Base-by-base conservation (phyloP, 192 early-diverging fungal genomes). In the Podochytrium sp. region DNA sequence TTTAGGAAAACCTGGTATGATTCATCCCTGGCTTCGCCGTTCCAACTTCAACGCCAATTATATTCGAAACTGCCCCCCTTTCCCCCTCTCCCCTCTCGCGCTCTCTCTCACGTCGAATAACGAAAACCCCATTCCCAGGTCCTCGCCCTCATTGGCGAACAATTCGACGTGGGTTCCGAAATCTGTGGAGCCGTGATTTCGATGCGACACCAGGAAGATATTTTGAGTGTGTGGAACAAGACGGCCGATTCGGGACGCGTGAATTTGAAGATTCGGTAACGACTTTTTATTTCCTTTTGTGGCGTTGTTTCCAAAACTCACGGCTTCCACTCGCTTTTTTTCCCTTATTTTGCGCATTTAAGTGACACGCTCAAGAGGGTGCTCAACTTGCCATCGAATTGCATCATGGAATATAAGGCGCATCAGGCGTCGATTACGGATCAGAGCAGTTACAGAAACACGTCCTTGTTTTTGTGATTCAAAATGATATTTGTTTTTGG, bases 371-470 rank as follows among this genome's bases (percentile, higher is more conserved):
- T 98, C 81, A 98, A 96, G 78, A 79, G 85, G 40, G 87, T 93
- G 14, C 80, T 98, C 74, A 90, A 88, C 49, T 79, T 98, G n/a
- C 96, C 96, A 1, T 62, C 87, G 23, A 93, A 95, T 39, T 92
- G 92, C 53, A 83, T 92, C 34, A 92, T 98, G 87, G 95, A 98
- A 68, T 98, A 98, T 81, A 98, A 98, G 86, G 92, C 93, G 5
- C 95, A 98, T 78, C 64, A 65, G 91, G 92, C 65, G 90, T 92
- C 79, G 87, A 92, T 50, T 76, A 91, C 89, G 76, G 93, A 94
- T 76, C 91, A 91, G 74, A 91, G 91, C 4, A 91, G 87, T 75
- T 95, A 93, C 80, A 86, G 91, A 59, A 91, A 91, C 72, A 90
- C 94, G 2, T 91, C 74, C 6, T 49, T 74, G 59, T 74, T 74